These are phyloP conservation scores for Ascochyta rabiei DNA, from an alignment of 2,329 filamentous ascomycete genomes.

Conservation along the genomic window DNA sequence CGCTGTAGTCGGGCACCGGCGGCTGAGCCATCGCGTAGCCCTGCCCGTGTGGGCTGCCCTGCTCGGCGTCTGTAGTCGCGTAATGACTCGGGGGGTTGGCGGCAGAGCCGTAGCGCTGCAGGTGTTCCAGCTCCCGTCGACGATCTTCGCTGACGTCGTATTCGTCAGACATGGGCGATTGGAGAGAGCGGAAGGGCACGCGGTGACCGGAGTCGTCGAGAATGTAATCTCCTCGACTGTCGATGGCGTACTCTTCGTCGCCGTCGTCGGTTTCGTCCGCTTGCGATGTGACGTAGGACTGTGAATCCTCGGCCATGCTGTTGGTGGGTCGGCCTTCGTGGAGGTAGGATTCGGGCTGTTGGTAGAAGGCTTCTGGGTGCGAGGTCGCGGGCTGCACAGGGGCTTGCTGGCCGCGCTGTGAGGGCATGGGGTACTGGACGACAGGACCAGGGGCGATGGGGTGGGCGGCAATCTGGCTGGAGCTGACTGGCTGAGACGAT, in stretches of 20 bases:
- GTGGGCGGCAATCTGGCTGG: conserved; percentile 27
- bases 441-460: conserved; percentile 36
- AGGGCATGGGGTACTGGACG: conserved; percentile 24
- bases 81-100: conserved; percentile 38
- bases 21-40: conserved; percentile 25
- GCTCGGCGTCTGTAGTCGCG: conserved; percentile 31
- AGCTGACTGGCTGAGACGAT: conserved; percentile 24
- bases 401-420: conserved; percentile 29
- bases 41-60: conserved; percentile 21
- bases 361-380: conserved; percentile 47
- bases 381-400: conserved; percentile 33
- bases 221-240: conserved; percentile 46
- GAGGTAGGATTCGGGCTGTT: conserved; percentile 47
- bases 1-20: conserved; percentile 42
- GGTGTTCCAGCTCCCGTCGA: conserved; percentile 55
- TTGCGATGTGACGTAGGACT: conserved; percentile 45
- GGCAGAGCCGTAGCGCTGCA: conserved; percentile 52
- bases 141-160: conserved; percentile 61
- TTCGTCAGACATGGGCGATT: conserved; percentile 54
- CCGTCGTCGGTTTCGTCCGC: conserved; percentile 43
- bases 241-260: conserved; percentile 47
- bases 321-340: conserved; percentile 32
- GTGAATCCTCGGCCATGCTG: conserved; percentile 41
- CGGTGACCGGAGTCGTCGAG: conserved; percentile 44
- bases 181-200: conserved; percentile 42